These are phyloP conservation scores for Avena sativa DNA, from an alignment of 176 grass and related monocot genomes.

Conservation along the genomic window DNA sequence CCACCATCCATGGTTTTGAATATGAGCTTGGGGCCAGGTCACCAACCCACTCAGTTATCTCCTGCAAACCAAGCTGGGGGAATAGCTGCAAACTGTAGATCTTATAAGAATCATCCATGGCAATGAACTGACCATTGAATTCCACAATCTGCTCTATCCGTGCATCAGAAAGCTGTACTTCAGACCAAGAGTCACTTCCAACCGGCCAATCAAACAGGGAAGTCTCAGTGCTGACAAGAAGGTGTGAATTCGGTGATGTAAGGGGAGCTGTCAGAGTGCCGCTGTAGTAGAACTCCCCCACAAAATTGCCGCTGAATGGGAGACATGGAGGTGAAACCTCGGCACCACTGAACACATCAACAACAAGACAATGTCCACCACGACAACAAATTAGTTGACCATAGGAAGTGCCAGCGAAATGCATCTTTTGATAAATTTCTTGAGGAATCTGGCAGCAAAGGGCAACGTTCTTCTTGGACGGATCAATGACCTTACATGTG, in stretches of 20 bases:
- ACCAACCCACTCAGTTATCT: background rate
- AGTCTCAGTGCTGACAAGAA: conserved; percentile 7
- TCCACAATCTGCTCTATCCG: conserved; percentile 6
- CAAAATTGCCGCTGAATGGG: background rate
- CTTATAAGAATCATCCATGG: conserved; percentile 14
- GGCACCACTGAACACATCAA: conserved; percentile 53
- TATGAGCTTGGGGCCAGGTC: background rate
- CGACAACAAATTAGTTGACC: conserved; percentile 29
- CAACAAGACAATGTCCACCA: background rate
- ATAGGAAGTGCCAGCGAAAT: background rate
- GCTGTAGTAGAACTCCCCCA: background rate
- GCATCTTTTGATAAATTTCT: background rate
- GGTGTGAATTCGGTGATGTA: background rate
- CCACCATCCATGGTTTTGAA: background rate
- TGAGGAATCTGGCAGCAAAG: conserved; percentile 5
- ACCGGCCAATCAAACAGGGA: background rate
- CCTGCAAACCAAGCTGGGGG: conserved; percentile 6
- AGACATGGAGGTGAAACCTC: conserved; percentile 41
- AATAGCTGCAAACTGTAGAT: background rate
- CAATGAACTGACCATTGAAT: background rate
- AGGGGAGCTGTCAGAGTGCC: conserved; percentile 30
- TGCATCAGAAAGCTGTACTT: background rate
- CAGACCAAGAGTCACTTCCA: conserved; percentile 5
- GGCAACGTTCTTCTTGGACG: background rate
- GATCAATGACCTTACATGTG: conserved; percentile 37